Conservation (phyloP, 768 basidiomycete species). For the Suillus alpinus region DNA sequence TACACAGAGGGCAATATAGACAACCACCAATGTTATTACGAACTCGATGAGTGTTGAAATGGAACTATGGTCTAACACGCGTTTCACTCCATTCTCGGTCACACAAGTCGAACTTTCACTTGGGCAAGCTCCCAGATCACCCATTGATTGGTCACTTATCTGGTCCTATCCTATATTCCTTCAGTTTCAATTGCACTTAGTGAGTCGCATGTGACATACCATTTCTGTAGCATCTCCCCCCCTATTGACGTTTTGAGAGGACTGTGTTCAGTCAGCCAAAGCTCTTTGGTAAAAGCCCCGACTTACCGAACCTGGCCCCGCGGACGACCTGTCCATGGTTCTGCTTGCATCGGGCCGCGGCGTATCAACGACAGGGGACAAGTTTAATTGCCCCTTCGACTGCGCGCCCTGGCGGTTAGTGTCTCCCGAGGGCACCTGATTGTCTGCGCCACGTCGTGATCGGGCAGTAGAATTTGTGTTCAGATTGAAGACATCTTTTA, state of each 20-base stretch:
- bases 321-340: not conserved
- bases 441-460: not conserved
- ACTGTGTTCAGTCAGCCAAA: not conserved
- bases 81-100: not conserved
- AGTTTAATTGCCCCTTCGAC: not conserved
- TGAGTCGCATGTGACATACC: not conserved
- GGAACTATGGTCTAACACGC: not conserved
- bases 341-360: no score
- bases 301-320: not conserved
- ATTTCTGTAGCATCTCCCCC: not conserved
- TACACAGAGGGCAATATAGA: not conserved
- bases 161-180: not conserved
- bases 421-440: not conserved
- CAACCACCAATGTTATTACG: not conserved
- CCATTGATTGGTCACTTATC: not conserved
- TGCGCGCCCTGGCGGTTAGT: not conserved
- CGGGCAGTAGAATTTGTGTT: not conserved
- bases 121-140: not conserved
- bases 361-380: not conserved
- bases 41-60: not conserved
- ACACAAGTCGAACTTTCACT: not conserved
- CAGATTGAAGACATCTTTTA: slow-evolving; percentile 33
- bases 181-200: not conserved
- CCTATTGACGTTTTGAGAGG: not conserved
- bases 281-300: not conserved